Base-by-base conservation (phyloP, 2,329 filamentous ascomycete genomes). In the Aspergillus luchuensis region DNA sequence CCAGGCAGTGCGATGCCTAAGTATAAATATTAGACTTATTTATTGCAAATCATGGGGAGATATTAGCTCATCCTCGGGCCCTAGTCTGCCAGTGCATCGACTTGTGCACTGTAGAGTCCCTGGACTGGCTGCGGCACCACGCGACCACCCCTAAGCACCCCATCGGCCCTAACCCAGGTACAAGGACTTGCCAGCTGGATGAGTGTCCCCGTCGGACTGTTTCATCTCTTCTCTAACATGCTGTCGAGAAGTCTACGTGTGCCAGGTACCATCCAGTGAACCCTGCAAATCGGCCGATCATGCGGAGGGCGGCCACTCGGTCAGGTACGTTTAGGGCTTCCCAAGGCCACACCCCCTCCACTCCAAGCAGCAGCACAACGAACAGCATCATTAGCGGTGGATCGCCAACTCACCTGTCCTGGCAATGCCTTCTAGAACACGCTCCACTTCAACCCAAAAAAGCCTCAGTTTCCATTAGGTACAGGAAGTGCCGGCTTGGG, bases 381-480 rank as follows among this genome's bases (percentile, higher is more conserved):
- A 36, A 36, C 45, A 47, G 13, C 21, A 13, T 47, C 19, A 25
- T n/a, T 2, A 15, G 15, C 2, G 17, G 47, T 50, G 47, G 47
- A 50, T 17, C 47, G 47, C 47, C 47, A 30, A 43, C 52, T n/a
- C 23, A 55, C 48, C 49, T 55, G 25, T 55, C 13, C 28, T 28
- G 33, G 17, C 15, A 33, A 21, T 30, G 15, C 38, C 50, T 64
- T 64, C 62, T 59, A 64, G 62, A 64, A 64, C 36, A 13, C 57
- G 51, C 55, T 61, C 59, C 55, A 56, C 58, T 23, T 15, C n/a
- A n/a, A 51, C 41, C 38, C 28, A 60, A 36, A 36, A 36, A 36
- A 58, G 60, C 50, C 59, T 62, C 53, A 52, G 55, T 64, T 61
- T 59, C 50, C 58, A 60, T 63, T 63, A 58, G 41, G 53, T 56